Evolutionary conservation across 495 filamentous ascomycete genomes (phyloP).

Genomic region (Friedmanniomyces simplex): DNA sequence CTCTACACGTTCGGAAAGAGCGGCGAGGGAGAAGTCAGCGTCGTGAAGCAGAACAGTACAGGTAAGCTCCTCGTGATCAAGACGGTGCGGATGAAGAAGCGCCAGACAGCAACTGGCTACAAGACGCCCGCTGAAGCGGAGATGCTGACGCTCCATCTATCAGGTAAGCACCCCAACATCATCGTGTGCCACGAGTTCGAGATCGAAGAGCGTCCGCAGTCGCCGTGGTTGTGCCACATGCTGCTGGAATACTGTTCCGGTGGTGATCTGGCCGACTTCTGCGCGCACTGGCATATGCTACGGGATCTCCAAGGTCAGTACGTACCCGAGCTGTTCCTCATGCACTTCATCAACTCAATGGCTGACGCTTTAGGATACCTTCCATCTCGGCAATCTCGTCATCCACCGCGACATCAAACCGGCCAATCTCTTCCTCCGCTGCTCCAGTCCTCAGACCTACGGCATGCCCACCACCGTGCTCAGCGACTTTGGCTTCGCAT

Average conservation of each 20-base stretch:
- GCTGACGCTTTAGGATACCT: constrained; percentile 1
- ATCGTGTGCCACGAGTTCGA: neutral
- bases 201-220: neutral
- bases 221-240: neutral
- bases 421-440: constrained; percentile 81
- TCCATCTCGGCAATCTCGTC: constrained; percentile 38
- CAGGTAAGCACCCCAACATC: neutral
- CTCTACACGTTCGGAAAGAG: neutral
- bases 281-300: neutral
- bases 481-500: constrained; percentile 6
- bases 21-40: neutral
- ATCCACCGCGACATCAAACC: constrained; percentile 95
- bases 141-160: neutral
- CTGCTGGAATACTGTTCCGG: constrained; percentile 12
- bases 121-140: neutral
- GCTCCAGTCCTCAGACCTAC: neutral
- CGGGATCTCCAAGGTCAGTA: neutral
- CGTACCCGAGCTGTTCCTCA: neutral
- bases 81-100: neutral
- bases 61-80: neutral
- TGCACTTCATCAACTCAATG: constrained; percentile 7
- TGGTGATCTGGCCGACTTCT: constrained; percentile 5
- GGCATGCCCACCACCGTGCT: constrained; percentile 11
- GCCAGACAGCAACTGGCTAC: neutral
- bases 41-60: neutral